Evolutionary conservation across 345 rosid genomes (phyloP).

Genomic region (Xanthoceras sorbifolium): DNA sequence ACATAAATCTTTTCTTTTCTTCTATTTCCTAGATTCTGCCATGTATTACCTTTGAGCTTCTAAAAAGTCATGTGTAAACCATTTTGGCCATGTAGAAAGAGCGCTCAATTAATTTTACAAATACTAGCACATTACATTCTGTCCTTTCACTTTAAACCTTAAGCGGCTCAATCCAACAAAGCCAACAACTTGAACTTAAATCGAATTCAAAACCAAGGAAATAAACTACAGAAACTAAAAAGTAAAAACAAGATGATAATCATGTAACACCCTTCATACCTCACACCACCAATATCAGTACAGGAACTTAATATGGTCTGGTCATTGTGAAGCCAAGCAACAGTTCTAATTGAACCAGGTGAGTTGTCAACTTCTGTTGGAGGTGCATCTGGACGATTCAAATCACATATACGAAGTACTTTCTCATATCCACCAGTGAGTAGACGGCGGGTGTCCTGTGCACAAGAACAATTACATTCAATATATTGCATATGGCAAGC

Average conservation of each 20-base stretch:
- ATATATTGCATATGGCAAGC: neutral
- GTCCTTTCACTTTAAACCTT: neutral
- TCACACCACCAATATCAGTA: slow-evolving; percentile 83
- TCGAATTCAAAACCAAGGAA: slow-evolving; percentile 9
- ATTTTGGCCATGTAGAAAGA: neutral
- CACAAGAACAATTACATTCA: neutral
- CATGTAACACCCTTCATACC: slow-evolving; percentile 44
- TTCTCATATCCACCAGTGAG: slow-evolving; percentile 98
- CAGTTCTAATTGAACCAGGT: slow-evolving; percentile 86
- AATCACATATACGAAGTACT: slow-evolving; percentile 80
- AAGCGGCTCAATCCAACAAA: slow-evolving; percentile 3
- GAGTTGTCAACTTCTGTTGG: slow-evolving; percentile 89
- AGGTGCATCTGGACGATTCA: slow-evolving; percentile 83
- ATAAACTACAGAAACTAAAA: neutral
- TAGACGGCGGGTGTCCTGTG: slow-evolving; percentile 81
- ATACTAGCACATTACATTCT: neutral
- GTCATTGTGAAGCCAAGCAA: slow-evolving; percentile 95
- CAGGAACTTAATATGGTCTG: slow-evolving; percentile 94
- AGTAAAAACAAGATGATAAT: neutral
- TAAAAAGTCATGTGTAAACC: neutral
- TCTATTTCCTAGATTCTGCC: neutral
- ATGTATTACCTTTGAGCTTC: neutral
- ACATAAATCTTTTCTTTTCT: neutral
- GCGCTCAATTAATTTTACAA: neutral
- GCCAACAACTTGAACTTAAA: neutral